phyloP scores from a whole-genome alignment of 768 basidiomycete genomes.

The Hygrocybe punicea region DNA sequence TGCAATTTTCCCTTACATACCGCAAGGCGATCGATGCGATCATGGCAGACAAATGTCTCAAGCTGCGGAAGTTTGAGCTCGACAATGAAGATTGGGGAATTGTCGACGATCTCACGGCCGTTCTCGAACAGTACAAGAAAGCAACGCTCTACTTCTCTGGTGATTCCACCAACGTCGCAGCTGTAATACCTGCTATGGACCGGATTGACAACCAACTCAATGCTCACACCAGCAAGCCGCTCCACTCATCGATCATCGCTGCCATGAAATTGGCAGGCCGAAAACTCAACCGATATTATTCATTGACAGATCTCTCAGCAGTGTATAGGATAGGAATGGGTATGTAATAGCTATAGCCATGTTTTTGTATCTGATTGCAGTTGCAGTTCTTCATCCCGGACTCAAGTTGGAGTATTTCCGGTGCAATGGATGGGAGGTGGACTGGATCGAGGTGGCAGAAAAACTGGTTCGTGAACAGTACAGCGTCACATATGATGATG shows the following conservation, averaged over 20 bases:
- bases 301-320: slow-evolving; percentile 11
- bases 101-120: too few species aligned
- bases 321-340: slow-evolving; percentile 17
- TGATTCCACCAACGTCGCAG: neutral
- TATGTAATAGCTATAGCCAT: slow-evolving; percentile 1
- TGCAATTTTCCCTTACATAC: too few species aligned
- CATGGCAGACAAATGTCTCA: too few species aligned
- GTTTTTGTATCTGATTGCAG: neutral
- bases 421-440: slow-evolving; percentile 13
- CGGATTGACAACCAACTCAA: neutral
- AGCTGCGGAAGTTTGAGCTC: too few species aligned
- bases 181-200: neutral
- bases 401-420: slow-evolving; percentile 21
- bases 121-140: neutral
- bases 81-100: too few species aligned
- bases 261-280: neutral
- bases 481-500: neutral
- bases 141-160: neutral
- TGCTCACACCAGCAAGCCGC: neutral
- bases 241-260: neutral
- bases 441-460: slow-evolving; percentile 19
- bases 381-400: slow-evolving; percentile 20
- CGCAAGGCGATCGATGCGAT: too few species aligned
- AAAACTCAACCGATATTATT: slow-evolving; percentile 18
- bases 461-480: neutral